Base-by-base conservation (phyloP, 345 rosid species). In the Brassica rapa region DNA sequence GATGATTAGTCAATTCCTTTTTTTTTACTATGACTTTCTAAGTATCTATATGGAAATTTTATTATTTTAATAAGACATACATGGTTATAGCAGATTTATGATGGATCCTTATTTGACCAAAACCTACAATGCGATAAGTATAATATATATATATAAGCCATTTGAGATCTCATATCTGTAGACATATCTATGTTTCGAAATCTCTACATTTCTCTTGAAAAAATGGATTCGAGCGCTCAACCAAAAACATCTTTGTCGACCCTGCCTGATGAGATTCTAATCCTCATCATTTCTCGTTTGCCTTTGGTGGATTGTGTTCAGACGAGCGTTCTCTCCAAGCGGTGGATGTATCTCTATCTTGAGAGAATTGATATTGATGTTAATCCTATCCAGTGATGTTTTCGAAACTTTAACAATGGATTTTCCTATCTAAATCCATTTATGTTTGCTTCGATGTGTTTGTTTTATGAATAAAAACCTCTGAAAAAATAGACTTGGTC, bases 291-390 rank as follows among this genome's bases (percentile, higher is more conserved):
- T 1, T 81, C 87, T 12, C 65, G 12, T 30, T 55, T 85, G 24
- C 70, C 88, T 1, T 88, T 90, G 60, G 83, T 73, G 7, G 81
- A 86, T 19, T 85, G 88, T 0, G 84, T 77, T 3, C 75, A 77
- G 29, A 85, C 87, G 1, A 72, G 72, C 24, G 9, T 64, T 0
- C 37, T 89, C 16, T 79, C 87, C 1, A 68, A 24, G 24, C 70
- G 39, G 3, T 89, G 86, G 86, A 72, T 51, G 4, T 2, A 68
- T 30, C 14, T 84, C 4, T 84, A 80, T 78, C 53, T 15, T 2
- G 70, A 74, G 1, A 82, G 5, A 12, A 43, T 43, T 43, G n/a
- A 43, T 2, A 5, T 11, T 43, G n/a, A 11, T 43, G 14, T 43
- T 43, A 43, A 43, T 43, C n/a, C 12, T 11, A 4, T 43, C 15